Evolutionary conservation across 495 filamentous ascomycete species (phyloP), one percentile per base, ranked within the genome.

Genomic region (Aspergillus haitiensis): DNA sequence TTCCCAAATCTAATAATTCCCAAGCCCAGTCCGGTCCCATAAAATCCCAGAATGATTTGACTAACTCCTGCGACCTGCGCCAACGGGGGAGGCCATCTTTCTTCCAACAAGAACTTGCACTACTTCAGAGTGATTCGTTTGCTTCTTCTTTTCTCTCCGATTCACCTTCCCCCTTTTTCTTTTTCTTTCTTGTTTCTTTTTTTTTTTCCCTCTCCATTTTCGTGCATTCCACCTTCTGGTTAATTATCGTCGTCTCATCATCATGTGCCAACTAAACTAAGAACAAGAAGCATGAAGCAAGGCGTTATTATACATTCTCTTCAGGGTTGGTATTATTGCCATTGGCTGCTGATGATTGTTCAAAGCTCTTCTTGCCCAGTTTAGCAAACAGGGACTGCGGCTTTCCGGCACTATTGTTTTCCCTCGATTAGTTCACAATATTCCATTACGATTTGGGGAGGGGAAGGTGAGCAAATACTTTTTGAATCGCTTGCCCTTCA

Each of bases 401-500:
- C 63, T 80, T 80, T 67, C 75, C 75, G 60, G 73, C 77, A 63
- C 77, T 80, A 49, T 5, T 36, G 31, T 65, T 48, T 61, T 63
- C 47, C 10, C 9, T 6, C 31, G 21, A n/a, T 27, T 52, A 16
- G 15, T 49, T 52, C 51, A 36, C 34, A 54, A 27, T 16, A 7
- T 16, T 9, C 8, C 44, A 18, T 7, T 9, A 5, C 21, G 7
- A 15, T 16, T 27, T 27, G 3, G 21, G 21, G 21, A 3, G 21
- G 1, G 21, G n/a, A 18, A 7, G 40, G 9, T 42, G 35, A 27
- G 18, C 16, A 72, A 74, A 36, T 75, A 80, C 77, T 77, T 79
- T 72, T 80, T 80, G 65, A 89, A 88, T 39, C 88, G 87, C 80
- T 93, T 93, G 70, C 84, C 88, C 78, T 92, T 91, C 70, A 93